Evolutionary conservation across 768 basidiomycete genomes (phyloP).

Genomic region (Xanthoconium stramineum): DNA sequence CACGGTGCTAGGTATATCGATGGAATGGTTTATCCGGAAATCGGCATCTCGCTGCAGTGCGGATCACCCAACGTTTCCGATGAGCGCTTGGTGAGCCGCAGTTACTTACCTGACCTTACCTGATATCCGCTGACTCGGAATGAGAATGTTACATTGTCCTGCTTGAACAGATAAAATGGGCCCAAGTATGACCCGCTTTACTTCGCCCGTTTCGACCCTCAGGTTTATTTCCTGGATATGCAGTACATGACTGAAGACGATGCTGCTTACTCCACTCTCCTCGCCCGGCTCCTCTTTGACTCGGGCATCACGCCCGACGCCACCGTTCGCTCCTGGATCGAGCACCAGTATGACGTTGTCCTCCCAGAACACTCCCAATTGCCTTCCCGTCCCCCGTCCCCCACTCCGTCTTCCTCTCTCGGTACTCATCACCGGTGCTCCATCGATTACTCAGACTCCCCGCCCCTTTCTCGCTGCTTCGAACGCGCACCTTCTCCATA

Average conservation of each 20-base stretch:
- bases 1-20: no score
- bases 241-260: conserved; percentile 31
- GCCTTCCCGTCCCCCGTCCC: conserved; percentile 20
- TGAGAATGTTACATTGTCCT: no score
- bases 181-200: neutral
- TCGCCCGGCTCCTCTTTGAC: conserved; percentile 28
- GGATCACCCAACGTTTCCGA: no score
- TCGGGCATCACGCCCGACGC: conserved; percentile 21
- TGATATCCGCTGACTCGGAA: no score
- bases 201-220: neutral
- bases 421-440: conserved; percentile 22
- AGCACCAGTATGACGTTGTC: conserved; percentile 36
- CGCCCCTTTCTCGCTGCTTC: conserved; percentile 28
- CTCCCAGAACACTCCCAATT: conserved; percentile 22
- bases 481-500: conserved; percentile 22
- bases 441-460: conserved; percentile 29
- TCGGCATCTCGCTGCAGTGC: no score
- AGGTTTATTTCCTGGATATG: neutral
- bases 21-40: no score
- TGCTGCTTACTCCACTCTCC: conserved; percentile 27
- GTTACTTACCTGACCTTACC: no score
- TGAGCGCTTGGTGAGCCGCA: no score
- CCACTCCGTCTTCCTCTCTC: conserved; percentile 32
- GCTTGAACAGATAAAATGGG: no score
- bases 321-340: conserved; percentile 34